These are phyloP conservation scores for Kwoniella dendrophila DNA, from an alignment of 768 basidiomycete species.

Conservation along the genomic window DNA sequence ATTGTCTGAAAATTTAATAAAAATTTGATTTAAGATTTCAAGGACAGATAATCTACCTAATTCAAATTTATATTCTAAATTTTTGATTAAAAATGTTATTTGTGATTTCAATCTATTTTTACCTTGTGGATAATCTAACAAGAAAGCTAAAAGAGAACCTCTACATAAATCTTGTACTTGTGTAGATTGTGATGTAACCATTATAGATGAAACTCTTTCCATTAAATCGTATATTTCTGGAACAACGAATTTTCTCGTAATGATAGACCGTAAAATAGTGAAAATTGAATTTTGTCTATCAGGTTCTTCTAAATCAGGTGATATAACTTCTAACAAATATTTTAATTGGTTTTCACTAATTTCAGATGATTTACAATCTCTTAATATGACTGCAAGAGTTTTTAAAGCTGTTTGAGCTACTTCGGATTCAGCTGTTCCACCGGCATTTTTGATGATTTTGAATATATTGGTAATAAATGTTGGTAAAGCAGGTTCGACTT, in stretches of 20 bases:
- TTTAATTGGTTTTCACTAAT: slow-evolving; percentile 87
- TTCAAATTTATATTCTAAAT: slow-evolving; percentile 85
- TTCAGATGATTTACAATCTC: slow-evolving; percentile 78
- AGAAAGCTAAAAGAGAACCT: slow-evolving; percentile 83
- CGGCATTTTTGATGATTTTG: slow-evolving; percentile 75
- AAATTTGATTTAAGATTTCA: slow-evolving; percentile 81
- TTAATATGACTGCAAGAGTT: slow-evolving; percentile 80
- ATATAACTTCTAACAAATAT: slow-evolving; percentile 79
- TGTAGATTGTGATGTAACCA: slow-evolving; percentile 89
- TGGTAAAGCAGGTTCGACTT: slow-evolving; percentile 72
- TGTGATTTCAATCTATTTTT: slow-evolving; percentile 82
- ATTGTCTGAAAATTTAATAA: slow-evolving; percentile 77
- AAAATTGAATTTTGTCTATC: slow-evolving; percentile 83
- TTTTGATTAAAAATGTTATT: slow-evolving; percentile 89
- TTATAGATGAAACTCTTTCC: slow-evolving; percentile 85
- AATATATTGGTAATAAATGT: slow-evolving; percentile 82
- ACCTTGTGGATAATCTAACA: slow-evolving; percentile 96
- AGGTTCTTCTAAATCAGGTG: slow-evolving; percentile 88
- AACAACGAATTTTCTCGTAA: slow-evolving; percentile 86
- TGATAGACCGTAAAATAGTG: slow-evolving; percentile 82
- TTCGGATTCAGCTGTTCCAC: slow-evolving; percentile 81
- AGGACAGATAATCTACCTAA: slow-evolving; percentile 90
- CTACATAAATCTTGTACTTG: slow-evolving; percentile 91
- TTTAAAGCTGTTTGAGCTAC: slow-evolving; percentile 84
- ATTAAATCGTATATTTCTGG: slow-evolving; percentile 97